A percentile compares a stretch with the other conserved stretches of the same genome.
Conservation (phyloP, 164 flowering plant genomes). For the grape (Vitis vinifera) region DNA sequence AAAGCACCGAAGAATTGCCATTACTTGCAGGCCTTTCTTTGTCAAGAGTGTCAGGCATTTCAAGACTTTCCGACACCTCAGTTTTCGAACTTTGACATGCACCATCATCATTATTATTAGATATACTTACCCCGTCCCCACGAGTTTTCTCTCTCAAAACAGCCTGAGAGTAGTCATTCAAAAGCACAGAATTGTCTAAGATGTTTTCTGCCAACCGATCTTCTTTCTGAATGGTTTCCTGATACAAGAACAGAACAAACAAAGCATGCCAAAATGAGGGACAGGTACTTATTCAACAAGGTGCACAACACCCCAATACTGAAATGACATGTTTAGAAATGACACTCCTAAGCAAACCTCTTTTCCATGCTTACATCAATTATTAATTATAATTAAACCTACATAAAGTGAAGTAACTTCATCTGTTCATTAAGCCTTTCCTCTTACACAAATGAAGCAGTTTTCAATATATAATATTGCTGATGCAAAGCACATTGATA, state of each 20-base stretch:
- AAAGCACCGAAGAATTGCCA: slow-evolving; percentile 26
- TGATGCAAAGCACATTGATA: too few species aligned
- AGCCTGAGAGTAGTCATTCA: slow-evolving; percentile 15
- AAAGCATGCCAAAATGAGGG: not conserved
- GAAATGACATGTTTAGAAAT: too few species aligned
- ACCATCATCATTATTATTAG: slow-evolving; percentile 15
- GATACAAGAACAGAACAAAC: slow-evolving; percentile 10
- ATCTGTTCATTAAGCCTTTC: not conserved
- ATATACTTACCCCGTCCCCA: slow-evolving; percentile 12
- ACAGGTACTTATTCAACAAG: too few species aligned
- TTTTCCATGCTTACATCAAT: not conserved
- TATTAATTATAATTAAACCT: too few species aligned
- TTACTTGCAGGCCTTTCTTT: slow-evolving; percentile 20
- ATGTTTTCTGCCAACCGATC: slow-evolving; percentile 22
- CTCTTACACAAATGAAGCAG: not conserved
- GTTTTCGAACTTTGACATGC: slow-evolving; percentile 12
- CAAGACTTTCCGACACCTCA: slow-evolving; percentile 26
- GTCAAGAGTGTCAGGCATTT: slow-evolving; percentile 16
- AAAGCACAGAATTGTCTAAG: slow-evolving; percentile 14
- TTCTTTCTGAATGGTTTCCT: slow-evolving; percentile 32
- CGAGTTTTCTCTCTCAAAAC: slow-evolving; percentile 11
- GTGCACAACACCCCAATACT: too few species aligned
- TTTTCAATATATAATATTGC: not conserved
- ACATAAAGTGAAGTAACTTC: not conserved
- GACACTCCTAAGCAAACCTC: not conserved